phyloP scores from a whole-genome alignment of 768 basidiomycete species.

The Collybiopsis confluens region DNA sequence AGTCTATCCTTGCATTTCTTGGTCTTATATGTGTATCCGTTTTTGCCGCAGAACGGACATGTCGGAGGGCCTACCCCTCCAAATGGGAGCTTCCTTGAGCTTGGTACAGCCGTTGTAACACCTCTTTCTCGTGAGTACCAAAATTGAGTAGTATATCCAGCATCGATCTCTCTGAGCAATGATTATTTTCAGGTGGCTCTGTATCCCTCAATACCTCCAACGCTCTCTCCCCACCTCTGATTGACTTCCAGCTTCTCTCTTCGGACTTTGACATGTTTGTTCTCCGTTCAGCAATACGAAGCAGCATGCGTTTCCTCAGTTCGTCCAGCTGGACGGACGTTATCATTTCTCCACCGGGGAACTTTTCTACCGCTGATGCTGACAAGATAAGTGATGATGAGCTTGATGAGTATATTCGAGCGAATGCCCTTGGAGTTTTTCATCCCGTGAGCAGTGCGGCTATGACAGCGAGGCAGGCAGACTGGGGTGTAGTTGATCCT shows the following conservation, averaged over 20 bases:
- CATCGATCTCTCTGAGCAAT: neutral
- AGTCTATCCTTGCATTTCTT: too few relatives aligned
- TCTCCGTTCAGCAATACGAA: constrained; percentile 14
- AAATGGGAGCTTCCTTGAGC: constrained; percentile 14
- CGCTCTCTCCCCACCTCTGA: constrained; percentile 35
- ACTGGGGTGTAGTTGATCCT: constrained; percentile 26
- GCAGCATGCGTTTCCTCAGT: constrained; percentile 11
- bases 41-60: neutral
- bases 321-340: constrained; percentile 15
- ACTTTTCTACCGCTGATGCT: constrained; percentile 14
- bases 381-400: constrained; percentile 17
- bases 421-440: constrained; percentile 17
- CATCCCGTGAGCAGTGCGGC: constrained; percentile 28
- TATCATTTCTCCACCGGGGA: constrained; percentile 12
- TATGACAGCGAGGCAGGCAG: constrained; percentile 23
- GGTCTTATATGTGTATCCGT: neutral
- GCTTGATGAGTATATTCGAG: constrained; percentile 21
- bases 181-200: constrained; percentile 19
- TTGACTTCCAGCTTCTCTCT: constrained; percentile 40
- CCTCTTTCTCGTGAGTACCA: constrained; percentile 20
- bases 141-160: too few relatives aligned
- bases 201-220: constrained; percentile 30
- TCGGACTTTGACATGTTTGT: constrained; percentile 16
- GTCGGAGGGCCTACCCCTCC: constrained; percentile 8
- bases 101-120: constrained; percentile 16